phyloP scores from a whole-genome alignment of 2,329 filamentous ascomycete genomes.

The Chaetomium sp. region DNA sequence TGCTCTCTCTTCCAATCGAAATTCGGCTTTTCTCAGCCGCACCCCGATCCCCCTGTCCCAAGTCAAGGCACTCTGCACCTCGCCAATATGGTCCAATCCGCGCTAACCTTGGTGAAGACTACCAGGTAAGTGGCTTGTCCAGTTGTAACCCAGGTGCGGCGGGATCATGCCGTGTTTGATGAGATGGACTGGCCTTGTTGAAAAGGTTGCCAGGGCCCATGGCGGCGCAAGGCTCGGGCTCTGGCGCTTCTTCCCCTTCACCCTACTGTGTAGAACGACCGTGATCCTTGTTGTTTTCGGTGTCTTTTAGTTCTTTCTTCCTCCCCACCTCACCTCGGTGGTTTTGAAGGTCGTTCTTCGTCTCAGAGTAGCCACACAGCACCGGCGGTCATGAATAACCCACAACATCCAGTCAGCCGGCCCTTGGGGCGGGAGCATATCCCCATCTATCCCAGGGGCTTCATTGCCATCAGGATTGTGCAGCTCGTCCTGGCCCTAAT shows the following conservation, averaged over 20 bases:
- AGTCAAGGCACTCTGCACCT: not conserved
- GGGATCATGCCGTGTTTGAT: conserved; percentile 3
- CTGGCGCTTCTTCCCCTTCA: not conserved
- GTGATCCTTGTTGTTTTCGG: not conserved
- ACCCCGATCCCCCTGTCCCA: not conserved
- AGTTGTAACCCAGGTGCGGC: not conserved
- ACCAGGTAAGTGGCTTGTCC: not conserved
- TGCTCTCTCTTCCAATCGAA: not conserved
- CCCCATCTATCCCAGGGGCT: conserved; percentile 49
- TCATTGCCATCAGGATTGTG: conserved; percentile 48
- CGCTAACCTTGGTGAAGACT: not conserved
- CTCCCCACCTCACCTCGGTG: not conserved
- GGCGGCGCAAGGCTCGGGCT: conserved; percentile 8
- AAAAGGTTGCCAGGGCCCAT: not conserved
- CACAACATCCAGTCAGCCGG: conserved; percentile 31
- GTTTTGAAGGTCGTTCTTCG: not conserved
- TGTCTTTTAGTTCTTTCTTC: not conserved
- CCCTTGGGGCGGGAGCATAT: conserved; percentile 49
- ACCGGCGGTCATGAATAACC: conserved; percentile 5
- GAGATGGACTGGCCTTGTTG: not conserved
- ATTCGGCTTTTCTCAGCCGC: not conserved
- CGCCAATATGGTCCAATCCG: not conserved
- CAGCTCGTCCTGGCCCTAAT: conserved; percentile 51
- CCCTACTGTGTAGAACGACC: conserved; percentile 1
- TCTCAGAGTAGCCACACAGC: not conserved